A percentile compares a stretch with the other conserved stretches of the same genome.
Conservation (phyloP, 1,139 yeast species). For the Petasospora fabianii region DNA sequence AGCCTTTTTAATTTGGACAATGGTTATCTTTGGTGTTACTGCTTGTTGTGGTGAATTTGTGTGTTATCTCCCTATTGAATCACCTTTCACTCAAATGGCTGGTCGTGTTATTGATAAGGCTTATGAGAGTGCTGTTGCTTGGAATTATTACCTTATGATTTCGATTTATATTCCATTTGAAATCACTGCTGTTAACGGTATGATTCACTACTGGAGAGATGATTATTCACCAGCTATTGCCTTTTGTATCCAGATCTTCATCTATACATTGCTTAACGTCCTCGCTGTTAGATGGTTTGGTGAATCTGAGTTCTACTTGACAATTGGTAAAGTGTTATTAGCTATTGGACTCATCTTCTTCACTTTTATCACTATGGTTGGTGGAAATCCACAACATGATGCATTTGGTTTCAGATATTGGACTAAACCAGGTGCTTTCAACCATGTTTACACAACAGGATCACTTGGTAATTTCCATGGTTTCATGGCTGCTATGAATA, state of each 20-base stretch:
- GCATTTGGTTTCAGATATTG: conserved; percentile 66
- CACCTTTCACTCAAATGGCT: conserved; percentile 51
- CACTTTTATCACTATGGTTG: conserved; percentile 73
- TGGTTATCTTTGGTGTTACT: conserved; percentile 59
- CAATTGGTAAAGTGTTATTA: conserved; percentile 58
- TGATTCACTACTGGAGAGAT: conserved; percentile 52
- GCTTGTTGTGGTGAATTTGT: conserved; percentile 78
- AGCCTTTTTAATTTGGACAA: conserved; percentile 48
- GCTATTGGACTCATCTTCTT: conserved; percentile 68
- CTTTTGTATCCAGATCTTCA: conserved; percentile 48
- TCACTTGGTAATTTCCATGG: conserved; percentile 57
- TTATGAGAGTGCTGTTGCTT: conserved; percentile 68
- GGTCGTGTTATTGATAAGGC: conserved; percentile 62
- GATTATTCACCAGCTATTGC: conserved; percentile 46
- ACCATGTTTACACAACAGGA: conserved; percentile 44
- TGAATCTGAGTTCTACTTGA: conserved; percentile 45
- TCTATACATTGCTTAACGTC: conserved; percentile 40
- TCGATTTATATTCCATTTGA: conserved; percentile 71
- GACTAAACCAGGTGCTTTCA: conserved; percentile 55
- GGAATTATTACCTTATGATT: conserved; percentile 72
- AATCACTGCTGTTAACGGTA: conserved; percentile 74
- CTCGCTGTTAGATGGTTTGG: conserved; percentile 50
- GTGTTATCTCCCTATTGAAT: conserved; percentile 63
- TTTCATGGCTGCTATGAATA: conserved; percentile 55
- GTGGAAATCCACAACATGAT: conserved; percentile 69